Conservation (phyloP, 2,329 filamentous ascomycete genomes). For the Nothophaeocryptopus gaeumannii region DNA sequence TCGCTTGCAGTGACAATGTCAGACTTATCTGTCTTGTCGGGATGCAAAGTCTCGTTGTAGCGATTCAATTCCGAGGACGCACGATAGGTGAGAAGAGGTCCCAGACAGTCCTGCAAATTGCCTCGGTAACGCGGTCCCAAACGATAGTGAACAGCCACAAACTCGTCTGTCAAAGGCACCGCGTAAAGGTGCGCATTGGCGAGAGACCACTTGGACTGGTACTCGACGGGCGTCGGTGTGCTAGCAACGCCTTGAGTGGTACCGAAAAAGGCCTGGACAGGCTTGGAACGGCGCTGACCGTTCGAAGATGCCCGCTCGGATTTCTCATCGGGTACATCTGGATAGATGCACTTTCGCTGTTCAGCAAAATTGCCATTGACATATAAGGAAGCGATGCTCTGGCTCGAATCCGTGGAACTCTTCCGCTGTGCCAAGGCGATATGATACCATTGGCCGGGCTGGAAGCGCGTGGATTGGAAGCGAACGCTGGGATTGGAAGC, state of each 20-base stretch:
- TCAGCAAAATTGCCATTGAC: slow-evolving; percentile 93
- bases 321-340: slow-evolving; percentile 63
- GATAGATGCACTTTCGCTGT: slow-evolving; percentile 85
- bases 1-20: slow-evolving; percentile 88
- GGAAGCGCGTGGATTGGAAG: slow-evolving; percentile 80
- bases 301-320: slow-evolving; percentile 14
- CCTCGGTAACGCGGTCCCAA: slow-evolving; percentile 89
- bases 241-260: slow-evolving; percentile 85
- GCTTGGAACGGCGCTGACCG: slow-evolving; percentile 44
- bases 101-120: slow-evolving; percentile 94
- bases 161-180: slow-evolving; percentile 83
- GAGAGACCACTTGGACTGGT: slow-evolving; percentile 80
- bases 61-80: slow-evolving; percentile 88
- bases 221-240: slow-evolving; percentile 67
- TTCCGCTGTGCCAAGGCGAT: slow-evolving; percentile 78
- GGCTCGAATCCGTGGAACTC: slow-evolving; percentile 25
- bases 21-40: slow-evolving; percentile 84
- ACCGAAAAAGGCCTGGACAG: slow-evolving; percentile 88
- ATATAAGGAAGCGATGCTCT: slow-evolving; percentile 68
- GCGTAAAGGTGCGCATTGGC: slow-evolving; percentile 87
- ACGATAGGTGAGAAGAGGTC: slow-evolving; percentile 93
- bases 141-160: slow-evolving; percentile 84
- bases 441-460: slow-evolving; percentile 84
- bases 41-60: slow-evolving; percentile 85
- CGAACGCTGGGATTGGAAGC: slow-evolving; percentile 84